These are phyloP conservation scores for Aspergillus affinis DNA, from an alignment of 495 filamentous ascomycete genomes.

Conservation along the genomic window DNA sequence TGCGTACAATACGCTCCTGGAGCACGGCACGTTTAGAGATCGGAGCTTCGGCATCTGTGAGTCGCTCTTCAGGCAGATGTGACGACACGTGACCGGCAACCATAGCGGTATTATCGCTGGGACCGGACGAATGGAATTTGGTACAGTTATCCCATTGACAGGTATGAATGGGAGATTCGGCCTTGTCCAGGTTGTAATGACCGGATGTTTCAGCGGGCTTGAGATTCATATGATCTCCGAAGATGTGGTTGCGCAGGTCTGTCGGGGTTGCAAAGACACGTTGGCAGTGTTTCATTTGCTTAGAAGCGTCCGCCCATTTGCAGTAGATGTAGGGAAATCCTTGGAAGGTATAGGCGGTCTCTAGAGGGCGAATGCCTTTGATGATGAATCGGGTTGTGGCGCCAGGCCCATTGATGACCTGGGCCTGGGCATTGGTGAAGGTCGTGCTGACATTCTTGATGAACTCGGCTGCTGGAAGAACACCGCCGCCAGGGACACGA, in stretches of 20 bases:
- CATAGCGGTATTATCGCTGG: constrained; percentile 43
- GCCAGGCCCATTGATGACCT: constrained; percentile 64
- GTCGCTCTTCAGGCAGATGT: constrained; percentile 54
- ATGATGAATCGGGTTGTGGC: constrained; percentile 83
- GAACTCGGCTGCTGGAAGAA: constrained; percentile 89
- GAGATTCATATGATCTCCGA: constrained; percentile 66
- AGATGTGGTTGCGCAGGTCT: constrained; percentile 73
- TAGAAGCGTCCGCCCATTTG: constrained; percentile 51
- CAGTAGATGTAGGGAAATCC: constrained; percentile 57
- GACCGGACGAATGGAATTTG: constrained; percentile 38
- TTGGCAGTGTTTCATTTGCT: constrained; percentile 53
- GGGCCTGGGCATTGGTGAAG: constrained; percentile 74
- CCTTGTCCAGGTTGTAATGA: constrained; percentile 46
- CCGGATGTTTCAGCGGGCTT: constrained; percentile 48
- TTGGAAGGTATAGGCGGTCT: constrained; percentile 68
- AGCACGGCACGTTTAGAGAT: constrained; percentile 40
- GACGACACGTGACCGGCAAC: constrained; percentile 49
- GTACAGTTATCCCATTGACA: constrained; percentile 41
- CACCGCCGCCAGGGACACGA: constrained; percentile 49
- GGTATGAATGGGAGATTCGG: constrained; percentile 39
- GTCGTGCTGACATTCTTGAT: constrained; percentile 90
- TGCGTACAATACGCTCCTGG: constrained; percentile 46
- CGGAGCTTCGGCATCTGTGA: constrained; percentile 44
- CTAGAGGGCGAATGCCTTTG: constrained; percentile 80
- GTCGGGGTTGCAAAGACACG: constrained; percentile 58